phyloP scores from a whole-genome alignment of 352 stramenopile species.

The Globisporangium emineosum region DNA sequence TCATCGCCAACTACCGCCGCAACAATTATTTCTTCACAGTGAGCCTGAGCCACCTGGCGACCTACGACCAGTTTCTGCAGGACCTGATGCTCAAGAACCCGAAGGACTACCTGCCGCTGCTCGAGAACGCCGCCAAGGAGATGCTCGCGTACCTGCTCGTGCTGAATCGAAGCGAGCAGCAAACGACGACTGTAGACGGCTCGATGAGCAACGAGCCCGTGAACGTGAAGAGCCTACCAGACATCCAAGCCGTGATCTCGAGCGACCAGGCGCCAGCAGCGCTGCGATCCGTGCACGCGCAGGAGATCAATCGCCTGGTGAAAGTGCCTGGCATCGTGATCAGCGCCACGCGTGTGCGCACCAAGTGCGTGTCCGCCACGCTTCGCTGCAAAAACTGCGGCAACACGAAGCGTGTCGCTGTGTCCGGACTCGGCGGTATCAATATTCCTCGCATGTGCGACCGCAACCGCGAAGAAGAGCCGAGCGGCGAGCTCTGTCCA shows the following conservation, averaged over 20 bases:
- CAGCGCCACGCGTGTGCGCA: constrained; percentile 91
- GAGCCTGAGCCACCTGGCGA: constrained; percentile 78
- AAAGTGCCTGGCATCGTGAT: constrained; percentile 97
- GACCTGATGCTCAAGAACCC: constrained; percentile 84
- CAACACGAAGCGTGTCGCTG: constrained; percentile 62
- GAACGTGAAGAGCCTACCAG: constrained; percentile 44
- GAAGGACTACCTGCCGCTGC: constrained; percentile 77
- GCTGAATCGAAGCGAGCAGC: constrained; percentile 39
- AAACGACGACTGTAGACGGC: constrained; percentile 23
- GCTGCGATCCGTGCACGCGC: constrained; percentile 81
- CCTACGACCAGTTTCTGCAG: constrained; percentile 86
- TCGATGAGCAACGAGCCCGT: constrained; percentile 13
- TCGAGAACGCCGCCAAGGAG: constrained; percentile 85
- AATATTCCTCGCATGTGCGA: constrained; percentile 85
- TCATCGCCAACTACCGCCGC: constrained; percentile 83
- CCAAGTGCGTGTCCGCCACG: constrained; percentile 89
- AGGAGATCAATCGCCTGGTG: constrained; percentile 89
- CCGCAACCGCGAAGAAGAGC: constrained; percentile 54
- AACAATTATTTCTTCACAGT: constrained; percentile 75
- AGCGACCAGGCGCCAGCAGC: constrained; percentile 72
- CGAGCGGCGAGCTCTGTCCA: constrained; percentile 54
- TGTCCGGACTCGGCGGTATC: constrained; percentile 67
- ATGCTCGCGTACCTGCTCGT: constrained; percentile 66
- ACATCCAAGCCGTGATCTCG: constrained; percentile 80
- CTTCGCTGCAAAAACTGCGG: constrained; percentile 90